Percentiles rank a stretch among this genome's conserved stretches.
These are phyloP conservation scores for Millerago galiae DNA, from an alignment of 805 yeast species.

Conservation along the genomic window DNA sequence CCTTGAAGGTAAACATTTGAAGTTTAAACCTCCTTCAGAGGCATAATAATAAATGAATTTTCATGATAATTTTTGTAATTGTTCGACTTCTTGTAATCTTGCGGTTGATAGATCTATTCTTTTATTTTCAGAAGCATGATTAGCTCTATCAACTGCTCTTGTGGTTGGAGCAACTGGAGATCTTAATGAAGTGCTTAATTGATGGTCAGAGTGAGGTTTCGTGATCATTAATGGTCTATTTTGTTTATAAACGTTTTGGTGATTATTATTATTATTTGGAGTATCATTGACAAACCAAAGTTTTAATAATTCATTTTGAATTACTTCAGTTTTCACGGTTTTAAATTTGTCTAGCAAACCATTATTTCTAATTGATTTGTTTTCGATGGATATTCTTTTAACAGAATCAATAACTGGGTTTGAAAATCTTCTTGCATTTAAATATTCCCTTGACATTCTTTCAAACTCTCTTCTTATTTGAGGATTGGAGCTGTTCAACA, in stretches of 20 bases:
- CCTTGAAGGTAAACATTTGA: conserved; percentile 45
- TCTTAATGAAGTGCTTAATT: conserved; percentile 5
- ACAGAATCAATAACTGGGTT: conserved; percentile 68
- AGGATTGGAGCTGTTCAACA: conserved; percentile 23
- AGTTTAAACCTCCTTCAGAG: conserved; percentile 23
- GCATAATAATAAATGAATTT: neutral
- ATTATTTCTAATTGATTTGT: neutral
- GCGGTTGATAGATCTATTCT: conserved; percentile 22
- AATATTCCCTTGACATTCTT: conserved; percentile 65
- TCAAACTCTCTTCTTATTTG: conserved; percentile 73
- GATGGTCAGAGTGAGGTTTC: neutral
- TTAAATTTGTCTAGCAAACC: conserved; percentile 3
- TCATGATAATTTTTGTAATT: conserved; percentile 17
- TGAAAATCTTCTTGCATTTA: conserved; percentile 57
- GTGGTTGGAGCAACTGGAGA: conserved; percentile 29
- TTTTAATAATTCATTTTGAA: conserved; percentile 18
- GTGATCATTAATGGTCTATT: conserved; percentile 7
- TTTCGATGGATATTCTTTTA: conserved; percentile 34
- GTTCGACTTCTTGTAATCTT: conserved; percentile 17
- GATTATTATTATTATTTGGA: conserved; percentile 4
- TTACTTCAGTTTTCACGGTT: conserved; percentile 9
- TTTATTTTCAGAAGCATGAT: conserved; percentile 18
- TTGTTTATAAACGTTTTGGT: conserved; percentile 9
- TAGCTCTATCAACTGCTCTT: conserved; percentile 34
- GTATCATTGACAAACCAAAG: conserved; percentile 21